phyloP scores from a whole-genome alignment of 2,329 filamentous ascomycete genomes.

The Didymella arachidicola region DNA sequence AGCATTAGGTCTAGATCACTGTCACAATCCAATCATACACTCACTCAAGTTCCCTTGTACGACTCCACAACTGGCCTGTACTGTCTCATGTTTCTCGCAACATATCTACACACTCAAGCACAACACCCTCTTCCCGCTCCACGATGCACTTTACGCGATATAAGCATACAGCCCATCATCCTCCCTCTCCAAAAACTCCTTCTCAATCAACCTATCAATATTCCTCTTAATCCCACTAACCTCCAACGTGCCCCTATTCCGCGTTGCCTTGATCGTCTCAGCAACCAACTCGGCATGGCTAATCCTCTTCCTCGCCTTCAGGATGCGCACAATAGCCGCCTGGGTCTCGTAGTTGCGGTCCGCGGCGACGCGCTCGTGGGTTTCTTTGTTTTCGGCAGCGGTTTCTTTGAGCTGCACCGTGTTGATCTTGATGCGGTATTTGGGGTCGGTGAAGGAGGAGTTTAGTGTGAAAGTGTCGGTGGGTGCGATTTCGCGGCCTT shows the following conservation, averaged over 20 bases:
- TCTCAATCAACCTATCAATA: constrained; percentile 78
- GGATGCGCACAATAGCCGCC: constrained; percentile 93
- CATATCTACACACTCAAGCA: not conserved
- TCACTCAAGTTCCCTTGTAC: not conserved
- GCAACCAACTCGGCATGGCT: constrained; percentile 85
- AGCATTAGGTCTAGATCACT: constrained; percentile 3
- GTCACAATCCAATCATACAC: not conserved
- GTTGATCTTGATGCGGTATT: constrained; percentile 96
- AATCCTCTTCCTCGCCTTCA: constrained; percentile 93
- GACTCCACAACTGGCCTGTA: not conserved
- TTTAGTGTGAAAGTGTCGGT: constrained; percentile 90
- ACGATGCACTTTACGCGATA: constrained; percentile 48
- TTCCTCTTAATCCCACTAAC: constrained; percentile 92
- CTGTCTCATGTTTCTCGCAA: too few relatives aligned
- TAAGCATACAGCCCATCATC: constrained; percentile 55
- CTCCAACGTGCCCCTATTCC: constrained; percentile 84
- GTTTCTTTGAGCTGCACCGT: constrained; percentile 98
- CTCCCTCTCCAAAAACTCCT: constrained; percentile 51
- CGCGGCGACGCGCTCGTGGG: constrained; percentile 85
- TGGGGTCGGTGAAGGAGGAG: constrained; percentile 75
- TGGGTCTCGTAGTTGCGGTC: constrained; percentile 97
- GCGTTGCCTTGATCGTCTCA: constrained; percentile 91
- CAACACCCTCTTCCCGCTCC: too few relatives aligned
- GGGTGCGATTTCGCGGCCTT: constrained; percentile 77
- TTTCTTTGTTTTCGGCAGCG: constrained; percentile 91